phyloP scores from a whole-genome alignment of 768 basidiomycete genomes.

The Stropharia rugosoannulata region DNA sequence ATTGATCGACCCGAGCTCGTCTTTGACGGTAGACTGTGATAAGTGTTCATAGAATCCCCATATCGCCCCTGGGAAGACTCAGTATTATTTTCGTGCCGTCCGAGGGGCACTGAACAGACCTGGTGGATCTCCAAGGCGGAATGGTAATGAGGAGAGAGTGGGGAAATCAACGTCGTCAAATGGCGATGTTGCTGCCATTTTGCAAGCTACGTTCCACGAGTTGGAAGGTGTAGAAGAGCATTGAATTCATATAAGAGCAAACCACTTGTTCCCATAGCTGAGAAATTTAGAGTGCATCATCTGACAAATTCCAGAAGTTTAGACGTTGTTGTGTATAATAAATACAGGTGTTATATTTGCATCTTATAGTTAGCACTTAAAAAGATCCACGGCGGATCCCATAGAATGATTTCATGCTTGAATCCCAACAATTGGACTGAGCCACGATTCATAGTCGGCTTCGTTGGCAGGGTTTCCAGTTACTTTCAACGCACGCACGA shows the following conservation, averaged over 20 bases:
- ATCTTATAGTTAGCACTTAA: no score
- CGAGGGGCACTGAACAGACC: slow-evolving; percentile 6
- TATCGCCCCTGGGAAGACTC: slow-evolving; percentile 15
- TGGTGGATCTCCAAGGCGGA: slow-evolving; percentile 19
- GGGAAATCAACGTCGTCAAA: slow-evolving; percentile 22
- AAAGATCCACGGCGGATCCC: not conserved
- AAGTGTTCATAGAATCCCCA: slow-evolving; percentile 27
- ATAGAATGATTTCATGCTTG: slow-evolving; percentile 6
- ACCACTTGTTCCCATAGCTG: not conserved
- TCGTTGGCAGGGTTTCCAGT: slow-evolving; percentile 41
- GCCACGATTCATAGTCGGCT: slow-evolving; percentile 45
- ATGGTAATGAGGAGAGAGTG: slow-evolving; percentile 17
- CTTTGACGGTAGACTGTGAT: slow-evolving; percentile 10
- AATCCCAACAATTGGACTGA: slow-evolving; percentile 48
- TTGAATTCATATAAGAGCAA: not conserved
- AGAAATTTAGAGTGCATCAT: not conserved
- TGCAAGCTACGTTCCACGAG: not conserved
- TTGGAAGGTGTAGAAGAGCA: not conserved
- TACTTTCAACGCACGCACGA: slow-evolving; percentile 40
- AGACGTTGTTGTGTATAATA: no score
- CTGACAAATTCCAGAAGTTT: not conserved
- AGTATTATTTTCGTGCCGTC: not conserved
- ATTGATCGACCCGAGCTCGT: slow-evolving; percentile 23
- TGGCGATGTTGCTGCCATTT: slow-evolving; percentile 17
- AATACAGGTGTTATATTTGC: no score